Base-by-base conservation (phyloP, 2,329 filamentous ascomycete genomes). In the Lomentospora prolificans region DNA sequence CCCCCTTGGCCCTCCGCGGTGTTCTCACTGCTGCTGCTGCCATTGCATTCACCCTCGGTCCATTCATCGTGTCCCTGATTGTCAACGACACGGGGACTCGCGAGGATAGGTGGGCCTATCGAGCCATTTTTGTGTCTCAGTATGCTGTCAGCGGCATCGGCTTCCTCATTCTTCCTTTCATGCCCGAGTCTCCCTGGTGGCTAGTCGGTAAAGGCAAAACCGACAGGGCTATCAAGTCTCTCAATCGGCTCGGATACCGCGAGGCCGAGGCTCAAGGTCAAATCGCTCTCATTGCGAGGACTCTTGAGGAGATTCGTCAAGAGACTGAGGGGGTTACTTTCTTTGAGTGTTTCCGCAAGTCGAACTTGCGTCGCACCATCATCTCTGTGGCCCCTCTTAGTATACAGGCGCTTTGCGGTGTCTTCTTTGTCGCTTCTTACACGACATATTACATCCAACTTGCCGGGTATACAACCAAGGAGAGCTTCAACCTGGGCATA, bases 391-490 rank as follows among this genome's bases (percentile, higher is more conserved):
- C 64, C 4, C 69, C 70, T 6, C 59, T 71, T 5, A 63, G 59
- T 31, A 68, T 71, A 41, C 68, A 72, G 55, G 60, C 62, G 1
- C 60, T 71, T 2, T 63, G 61, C 3, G 70, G 69, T 6, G 63
- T 70, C 25, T 58, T 64, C 24, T 73, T 72, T 25, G 62, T 66
- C 1, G 60, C 67, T 1, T 60, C 62, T 6, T 74, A 74, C 57
- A 62, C 63, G 10, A 72, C 71, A 2, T 74, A 74, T 61, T 74
- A 73, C 59, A 63, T 69, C 52, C 67, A 75, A 55, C 62, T 74
- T 3, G 70, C 72, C 8, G 72, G 72, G 7, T 72, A 68, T 58
- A 64, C 30, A 7, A 33, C 30, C 14, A 7, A 63, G 39, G 64
- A 63, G 57, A 67, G 65, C 55, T 74, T 72, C 63, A 67, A 62